Evolutionary conservation across 2,329 filamentous ascomycete genomes (phyloP), one percentile per base, ranked within the genome.

Genomic region (Trichoderma semiorbis): DNA sequence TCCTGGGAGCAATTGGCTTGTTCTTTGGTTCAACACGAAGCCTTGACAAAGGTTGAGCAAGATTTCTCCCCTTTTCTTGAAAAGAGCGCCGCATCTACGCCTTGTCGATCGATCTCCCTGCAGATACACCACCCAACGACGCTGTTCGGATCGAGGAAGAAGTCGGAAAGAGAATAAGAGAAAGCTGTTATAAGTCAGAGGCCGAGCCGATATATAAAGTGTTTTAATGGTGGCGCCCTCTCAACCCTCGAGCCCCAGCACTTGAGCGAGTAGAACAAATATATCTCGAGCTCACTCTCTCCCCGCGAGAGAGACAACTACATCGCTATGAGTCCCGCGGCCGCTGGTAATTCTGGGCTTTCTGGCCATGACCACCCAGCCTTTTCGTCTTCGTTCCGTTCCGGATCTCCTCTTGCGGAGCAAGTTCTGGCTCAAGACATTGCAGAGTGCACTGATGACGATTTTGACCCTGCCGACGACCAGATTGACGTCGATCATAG

Each of bases 371-470:
- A 74, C 61, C 68, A 65, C 57, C 71, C 72, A 16, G 60, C 32
- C 64, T 72, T 72, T 47, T 82, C 82, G 43, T 82, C 83, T n/a
- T 88, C 86, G 7, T 90, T 90, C 79, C 83, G 83, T 30, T 86
- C 88, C 26, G 83, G 85, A 32, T 91, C 91, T n/a, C 90, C 91
- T 26, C 84, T 92, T 62, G 91, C 90, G 1, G 88, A 92, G 74
- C 87, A 88, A 34, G 87, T 88, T 39, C 84, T 94, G 71, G 90
- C 90, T 7, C 85, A 88, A 47, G 91, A 94, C 78, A 82, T 93
- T 8, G 90, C 89, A 43, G 88, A 89, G 65, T 91, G 88, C 73
- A 86, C 87, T 5, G 89, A 90, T 39, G 85, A 89, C 67, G 88
- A 88, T 50, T 82, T 81, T 32, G 77, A 76, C 28, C 79, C 81